Base-by-base conservation (phyloP, 2,329 filamentous ascomycete genomes). In the Hypoxylon sp. region DNA sequence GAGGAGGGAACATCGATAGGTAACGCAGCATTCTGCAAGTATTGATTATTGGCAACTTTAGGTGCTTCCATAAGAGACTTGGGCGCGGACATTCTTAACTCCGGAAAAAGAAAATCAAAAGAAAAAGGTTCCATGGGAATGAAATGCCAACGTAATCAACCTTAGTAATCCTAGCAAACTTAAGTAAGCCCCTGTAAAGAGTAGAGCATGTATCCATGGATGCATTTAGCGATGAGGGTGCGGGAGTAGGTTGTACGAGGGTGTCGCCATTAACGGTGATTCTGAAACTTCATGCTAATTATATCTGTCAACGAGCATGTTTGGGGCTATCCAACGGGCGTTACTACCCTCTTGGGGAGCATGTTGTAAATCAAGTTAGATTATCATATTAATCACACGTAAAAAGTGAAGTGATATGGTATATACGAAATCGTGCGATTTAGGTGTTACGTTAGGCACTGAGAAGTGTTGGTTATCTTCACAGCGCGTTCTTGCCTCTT, bases 381-480 rank as follows among this genome's bases (percentile, higher is more conserved):
- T 14, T 42, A 17, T 42, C n/a, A 17, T 42, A 42, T 42, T 42
- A 42, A 42, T n/a, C 37, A 42, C 37, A 42, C 37, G n/a, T 42
- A 42, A 42, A 14, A 42, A n/a, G 14, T 22, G 19, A 22, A 1
- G 19, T 42, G 37, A n/a, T 14, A 17, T 8, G 9, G 14, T 14
- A 17, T 14, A 3, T 39, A 17, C 2, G 14, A 42, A 42, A 17
- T 42, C 37, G 37, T 17, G 14, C 5, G 37, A n/a, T 39, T 14
- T 14, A 39, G 11, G 5, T 26, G 26, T 26, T 26, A 26, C 26
- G 4, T 26, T 26, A 26, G 26, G 26, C 26, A 6, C 26, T 26
- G 26, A n/a, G 3, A n/a, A 5, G 13, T 42, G 37, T 42, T 42
- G 37, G 37, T 17, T 42, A 6, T 42, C 13, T 42, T 17, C 2